Conservation (phyloP, 1,284 basidiomycete genomes). For the Chiua sp. region DNA sequence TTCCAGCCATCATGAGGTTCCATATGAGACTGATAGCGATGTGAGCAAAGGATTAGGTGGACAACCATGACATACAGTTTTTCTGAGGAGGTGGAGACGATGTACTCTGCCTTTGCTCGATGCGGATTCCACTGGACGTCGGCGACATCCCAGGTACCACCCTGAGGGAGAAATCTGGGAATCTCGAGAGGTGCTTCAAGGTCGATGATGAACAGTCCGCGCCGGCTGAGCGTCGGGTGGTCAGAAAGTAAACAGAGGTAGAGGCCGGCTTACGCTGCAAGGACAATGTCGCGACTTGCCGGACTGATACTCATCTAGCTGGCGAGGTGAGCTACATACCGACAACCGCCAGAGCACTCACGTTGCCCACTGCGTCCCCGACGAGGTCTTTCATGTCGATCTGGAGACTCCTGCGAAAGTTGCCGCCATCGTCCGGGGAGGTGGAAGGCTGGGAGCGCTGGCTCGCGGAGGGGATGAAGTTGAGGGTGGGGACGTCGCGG, state of each 20-base stretch:
- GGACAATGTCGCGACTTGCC: constrained; percentile 76
- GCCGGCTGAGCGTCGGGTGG: constrained; percentile 56
- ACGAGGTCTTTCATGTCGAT: constrained; percentile 81
- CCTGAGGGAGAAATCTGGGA: constrained; percentile 94
- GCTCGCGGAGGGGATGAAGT: constrained; percentile 18
- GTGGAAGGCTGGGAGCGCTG: constrained; percentile 31
- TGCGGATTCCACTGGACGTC: constrained; percentile 99
- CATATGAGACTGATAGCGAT: constrained; percentile 75
- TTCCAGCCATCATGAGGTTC: constrained; percentile 82
- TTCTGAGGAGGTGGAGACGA: constrained; percentile 95
- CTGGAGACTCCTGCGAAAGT: constrained; percentile 60
- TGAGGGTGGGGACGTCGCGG: constrained; percentile 34
- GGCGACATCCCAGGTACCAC: constrained; percentile 96
- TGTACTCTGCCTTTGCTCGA: constrained; percentile 81
- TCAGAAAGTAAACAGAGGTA: constrained; percentile 1
- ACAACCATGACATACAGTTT: constrained; percentile 67
- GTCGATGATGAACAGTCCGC: constrained; percentile 97
- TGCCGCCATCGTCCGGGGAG: constrained; percentile 59
- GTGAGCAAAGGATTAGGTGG: constrained; percentile 10
- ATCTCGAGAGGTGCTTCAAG: constrained; percentile 86
- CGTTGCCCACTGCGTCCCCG: constrained; percentile 83
- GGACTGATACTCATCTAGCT: constrained; percentile 83
- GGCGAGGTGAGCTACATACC: constrained; percentile 5
- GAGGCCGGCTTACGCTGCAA: constrained; percentile 66
- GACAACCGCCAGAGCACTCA: constrained; percentile 42